A percentile compares a stretch with the other conserved stretches of the same genome.
phyloP scores from a whole-genome alignment of 1,284 basidiomycete species.

The Peniophora sp. region DNA sequence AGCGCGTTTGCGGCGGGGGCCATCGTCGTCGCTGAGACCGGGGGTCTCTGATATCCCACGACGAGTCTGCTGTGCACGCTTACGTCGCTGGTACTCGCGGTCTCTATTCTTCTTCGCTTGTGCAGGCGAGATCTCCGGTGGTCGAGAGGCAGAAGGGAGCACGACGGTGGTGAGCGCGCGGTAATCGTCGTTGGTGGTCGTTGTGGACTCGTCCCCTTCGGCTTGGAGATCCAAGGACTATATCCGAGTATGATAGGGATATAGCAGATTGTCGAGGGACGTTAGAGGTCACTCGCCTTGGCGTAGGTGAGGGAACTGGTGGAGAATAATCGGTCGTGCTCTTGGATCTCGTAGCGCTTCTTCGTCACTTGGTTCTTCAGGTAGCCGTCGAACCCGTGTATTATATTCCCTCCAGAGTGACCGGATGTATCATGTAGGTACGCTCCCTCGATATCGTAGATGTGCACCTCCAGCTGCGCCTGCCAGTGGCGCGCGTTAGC shows the following conservation, averaged over 20 bases:
- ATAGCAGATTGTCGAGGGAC: neutral
- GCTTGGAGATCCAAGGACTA: slow-evolving; percentile 69
- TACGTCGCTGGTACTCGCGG: slow-evolving; percentile 68
- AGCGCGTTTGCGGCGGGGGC: slow-evolving; percentile 14
- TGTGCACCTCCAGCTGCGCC: slow-evolving; percentile 66
- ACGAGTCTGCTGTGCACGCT: slow-evolving; percentile 51
- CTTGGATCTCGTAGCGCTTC: slow-evolving; percentile 59
- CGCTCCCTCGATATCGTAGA: slow-evolving; percentile 63
- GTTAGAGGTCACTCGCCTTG: slow-evolving; percentile 40
- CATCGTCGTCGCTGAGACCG: slow-evolving; percentile 54
- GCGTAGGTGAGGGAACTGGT: slow-evolving; percentile 66
- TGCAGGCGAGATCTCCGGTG: slow-evolving; percentile 57
- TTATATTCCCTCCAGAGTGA: slow-evolving; percentile 74
- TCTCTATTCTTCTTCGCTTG: slow-evolving; percentile 68
- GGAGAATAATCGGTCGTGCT: slow-evolving; percentile 73
- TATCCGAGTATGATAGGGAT: neutral
- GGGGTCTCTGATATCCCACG: slow-evolving; percentile 50
- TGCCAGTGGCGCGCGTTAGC: slow-evolving; percentile 22
- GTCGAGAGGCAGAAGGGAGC: slow-evolving; percentile 61
- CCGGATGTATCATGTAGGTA: slow-evolving; percentile 69
- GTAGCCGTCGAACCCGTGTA: slow-evolving; percentile 77
- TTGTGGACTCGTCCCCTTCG: slow-evolving; percentile 59
- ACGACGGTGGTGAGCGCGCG: slow-evolving; percentile 56
- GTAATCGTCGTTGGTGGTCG: slow-evolving; percentile 44
- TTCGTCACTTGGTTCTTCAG: slow-evolving; percentile 68